phyloP scores from a whole-genome alignment of 2,329 filamentous ascomycete species.

The Colletotrichum sp. region DNA sequence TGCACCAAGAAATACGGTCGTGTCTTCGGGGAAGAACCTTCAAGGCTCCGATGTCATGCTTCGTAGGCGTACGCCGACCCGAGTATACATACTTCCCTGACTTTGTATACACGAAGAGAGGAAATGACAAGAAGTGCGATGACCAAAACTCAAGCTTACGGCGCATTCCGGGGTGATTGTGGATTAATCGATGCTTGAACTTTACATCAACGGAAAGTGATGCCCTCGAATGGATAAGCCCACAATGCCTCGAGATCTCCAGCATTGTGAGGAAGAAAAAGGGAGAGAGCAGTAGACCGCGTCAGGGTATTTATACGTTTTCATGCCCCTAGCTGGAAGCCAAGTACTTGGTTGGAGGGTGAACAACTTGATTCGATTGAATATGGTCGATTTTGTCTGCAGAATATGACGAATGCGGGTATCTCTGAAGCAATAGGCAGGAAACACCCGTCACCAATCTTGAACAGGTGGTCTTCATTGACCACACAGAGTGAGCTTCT shows the following conservation, averaged over 20 bases:
- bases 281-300: neutral
- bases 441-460: neutral
- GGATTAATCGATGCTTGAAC: neutral
- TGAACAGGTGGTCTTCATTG: too few species aligned
- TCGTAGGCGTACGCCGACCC: neutral
- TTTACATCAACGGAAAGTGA: neutral
- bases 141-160: accelerated
- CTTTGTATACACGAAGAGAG: neutral
- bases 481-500: too few species aligned
- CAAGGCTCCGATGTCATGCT: accelerated
- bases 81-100: accelerated
- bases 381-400: accelerated
- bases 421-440: accelerated
- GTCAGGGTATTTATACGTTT: neutral
- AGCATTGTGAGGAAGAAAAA: accelerated
- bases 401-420: accelerated
- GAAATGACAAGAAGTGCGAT: neutral
- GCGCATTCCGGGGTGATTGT: neutral
- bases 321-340: accelerated
- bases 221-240: neutral
- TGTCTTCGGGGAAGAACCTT: neutral
- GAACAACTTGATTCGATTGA: accelerated
- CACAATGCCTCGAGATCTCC: neutral
- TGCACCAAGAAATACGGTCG: accelerated
- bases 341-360: accelerated